These are phyloP conservation scores for Magnusiomyces magnusii DNA, from an alignment of 1,139 yeast species.

Conservation along the genomic window DNA sequence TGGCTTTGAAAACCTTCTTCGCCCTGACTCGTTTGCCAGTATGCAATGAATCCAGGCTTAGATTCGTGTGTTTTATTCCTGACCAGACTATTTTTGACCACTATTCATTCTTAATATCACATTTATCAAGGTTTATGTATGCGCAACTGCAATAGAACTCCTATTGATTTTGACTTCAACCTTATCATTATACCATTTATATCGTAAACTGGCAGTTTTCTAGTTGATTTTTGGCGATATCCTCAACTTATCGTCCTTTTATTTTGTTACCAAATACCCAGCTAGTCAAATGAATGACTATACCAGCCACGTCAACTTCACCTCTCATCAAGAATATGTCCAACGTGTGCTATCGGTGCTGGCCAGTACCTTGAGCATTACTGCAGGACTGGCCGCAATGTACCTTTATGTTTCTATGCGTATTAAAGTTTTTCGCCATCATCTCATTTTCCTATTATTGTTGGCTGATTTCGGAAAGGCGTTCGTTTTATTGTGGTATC, in stretches of 20 bases:
- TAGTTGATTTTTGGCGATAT: too few species aligned
- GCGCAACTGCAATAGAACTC: too few species aligned
- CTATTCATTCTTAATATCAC: too few species aligned
- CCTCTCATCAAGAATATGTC: constrained; percentile 23
- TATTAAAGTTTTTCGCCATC: constrained; percentile 30
- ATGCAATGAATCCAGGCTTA: too few species aligned
- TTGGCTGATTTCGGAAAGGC: constrained; percentile 73
- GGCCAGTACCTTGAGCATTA: constrained; percentile 29
- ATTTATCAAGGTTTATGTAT: too few species aligned
- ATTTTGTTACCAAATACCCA: not conserved
- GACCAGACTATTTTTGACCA: too few species aligned
- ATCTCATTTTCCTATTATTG: constrained; percentile 56
- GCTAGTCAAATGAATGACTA: not conserved
- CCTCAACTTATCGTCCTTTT: too few species aligned
- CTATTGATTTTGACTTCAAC: too few species aligned
- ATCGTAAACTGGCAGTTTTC: too few species aligned
- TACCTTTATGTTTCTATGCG: constrained; percentile 30
- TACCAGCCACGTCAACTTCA: constrained; percentile 7
- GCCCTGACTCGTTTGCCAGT: too few species aligned
- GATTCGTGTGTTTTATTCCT: too few species aligned
- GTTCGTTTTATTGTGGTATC: constrained; percentile 59
- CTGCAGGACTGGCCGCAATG: constrained; percentile 29
- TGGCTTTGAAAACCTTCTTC: not conserved
- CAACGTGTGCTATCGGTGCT: constrained; percentile 27
- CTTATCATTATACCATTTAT: too few species aligned